Conservation (phyloP, 495 filamentous ascomycete genomes). For the Podospora tetraspora region DNA sequence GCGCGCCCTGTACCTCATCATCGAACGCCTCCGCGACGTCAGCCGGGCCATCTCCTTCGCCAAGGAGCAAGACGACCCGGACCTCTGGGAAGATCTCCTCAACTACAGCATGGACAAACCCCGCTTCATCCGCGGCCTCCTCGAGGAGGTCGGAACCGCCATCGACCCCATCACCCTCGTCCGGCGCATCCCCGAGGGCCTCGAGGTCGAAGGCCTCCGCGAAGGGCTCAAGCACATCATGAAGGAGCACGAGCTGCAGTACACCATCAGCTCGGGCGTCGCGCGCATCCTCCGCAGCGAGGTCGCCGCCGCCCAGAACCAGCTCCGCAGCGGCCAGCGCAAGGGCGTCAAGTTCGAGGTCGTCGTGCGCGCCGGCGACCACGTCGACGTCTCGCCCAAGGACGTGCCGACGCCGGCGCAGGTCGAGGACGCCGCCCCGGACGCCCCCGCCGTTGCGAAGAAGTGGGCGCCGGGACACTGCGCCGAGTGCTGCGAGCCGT, state of each 20-base stretch:
- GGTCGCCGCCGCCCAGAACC: slow-evolving; percentile 75
- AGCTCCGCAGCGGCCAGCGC: slow-evolving; percentile 66
- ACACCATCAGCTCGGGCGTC: slow-evolving; percentile 82
- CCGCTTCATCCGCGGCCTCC: slow-evolving; percentile 81
- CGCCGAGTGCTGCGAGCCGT: slow-evolving; percentile 57
- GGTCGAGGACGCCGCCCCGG: slow-evolving; percentile 22
- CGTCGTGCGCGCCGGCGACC: slow-evolving; percentile 36
- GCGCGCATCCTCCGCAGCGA: slow-evolving; percentile 81
- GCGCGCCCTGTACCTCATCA: slow-evolving; percentile 82
- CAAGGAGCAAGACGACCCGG: slow-evolving; percentile 82
- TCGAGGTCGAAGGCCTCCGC: slow-evolving; percentile 83
- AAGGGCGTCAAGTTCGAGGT: slow-evolving; percentile 88
- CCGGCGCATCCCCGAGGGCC: slow-evolving; percentile 79
- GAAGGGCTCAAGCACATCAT: slow-evolving; percentile 82
- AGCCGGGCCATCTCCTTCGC: slow-evolving; percentile 89
- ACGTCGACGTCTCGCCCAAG: slow-evolving; percentile 37
- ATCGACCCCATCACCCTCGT: slow-evolving; percentile 89
- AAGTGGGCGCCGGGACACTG: slow-evolving; percentile 50
- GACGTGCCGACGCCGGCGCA: slow-evolving; percentile 16
- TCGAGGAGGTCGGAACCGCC: slow-evolving; percentile 88
- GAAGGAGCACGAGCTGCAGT: slow-evolving; percentile 88
- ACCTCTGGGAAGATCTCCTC: slow-evolving; percentile 91
- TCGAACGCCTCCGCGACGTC: slow-evolving; percentile 80
- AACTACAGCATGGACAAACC: slow-evolving; percentile 96
- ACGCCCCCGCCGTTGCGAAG: slow-evolving; percentile 5